Evolutionary conservation across 2,329 filamentous ascomycete species (phyloP).

Genomic region (Xylariaceae sp.): DNA sequence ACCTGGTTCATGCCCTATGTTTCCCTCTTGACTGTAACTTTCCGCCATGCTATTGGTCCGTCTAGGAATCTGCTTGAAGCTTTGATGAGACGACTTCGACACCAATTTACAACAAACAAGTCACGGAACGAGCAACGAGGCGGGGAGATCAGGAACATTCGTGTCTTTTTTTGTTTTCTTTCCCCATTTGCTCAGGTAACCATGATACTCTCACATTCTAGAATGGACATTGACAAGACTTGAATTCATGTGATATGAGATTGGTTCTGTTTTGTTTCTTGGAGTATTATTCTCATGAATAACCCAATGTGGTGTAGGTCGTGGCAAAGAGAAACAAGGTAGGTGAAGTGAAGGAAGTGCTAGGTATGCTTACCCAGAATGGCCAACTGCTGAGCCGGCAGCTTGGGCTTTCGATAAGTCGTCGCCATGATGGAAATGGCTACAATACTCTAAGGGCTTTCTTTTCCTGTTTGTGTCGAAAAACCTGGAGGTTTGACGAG

Average conservation of each 20-base stretch:
- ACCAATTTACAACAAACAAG: constrained; percentile 20
- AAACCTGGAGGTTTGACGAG: constrained; percentile 1
- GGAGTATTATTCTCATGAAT: neutral
- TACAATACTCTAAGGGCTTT: neutral
- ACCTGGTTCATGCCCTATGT: constrained; percentile 18
- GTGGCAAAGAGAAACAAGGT: neutral
- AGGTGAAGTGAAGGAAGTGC: neutral
- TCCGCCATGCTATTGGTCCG: constrained; percentile 4
- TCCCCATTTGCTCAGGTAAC: constrained; percentile 3
- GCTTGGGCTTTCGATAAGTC: constrained; percentile 45
- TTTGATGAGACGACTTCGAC: constrained; percentile 21
- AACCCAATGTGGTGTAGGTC: neutral
- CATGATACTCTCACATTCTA: neutral
- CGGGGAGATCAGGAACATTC: neutral
- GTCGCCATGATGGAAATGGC: constrained; percentile 18
- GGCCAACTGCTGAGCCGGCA: constrained; percentile 72
- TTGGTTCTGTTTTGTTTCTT: too few species aligned
- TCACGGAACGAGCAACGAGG: constrained; percentile 17
- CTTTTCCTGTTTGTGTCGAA: neutral
- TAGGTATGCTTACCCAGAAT: constrained; percentile 63
- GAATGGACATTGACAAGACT: too few species aligned
- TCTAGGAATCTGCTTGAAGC: constrained; percentile 14
- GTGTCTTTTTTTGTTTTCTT: neutral
- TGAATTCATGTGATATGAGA: too few species aligned
- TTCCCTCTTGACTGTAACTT: neutral